Base-by-base conservation (phyloP, 805 yeast species). In the Wickerhamomyces tratensis region DNA sequence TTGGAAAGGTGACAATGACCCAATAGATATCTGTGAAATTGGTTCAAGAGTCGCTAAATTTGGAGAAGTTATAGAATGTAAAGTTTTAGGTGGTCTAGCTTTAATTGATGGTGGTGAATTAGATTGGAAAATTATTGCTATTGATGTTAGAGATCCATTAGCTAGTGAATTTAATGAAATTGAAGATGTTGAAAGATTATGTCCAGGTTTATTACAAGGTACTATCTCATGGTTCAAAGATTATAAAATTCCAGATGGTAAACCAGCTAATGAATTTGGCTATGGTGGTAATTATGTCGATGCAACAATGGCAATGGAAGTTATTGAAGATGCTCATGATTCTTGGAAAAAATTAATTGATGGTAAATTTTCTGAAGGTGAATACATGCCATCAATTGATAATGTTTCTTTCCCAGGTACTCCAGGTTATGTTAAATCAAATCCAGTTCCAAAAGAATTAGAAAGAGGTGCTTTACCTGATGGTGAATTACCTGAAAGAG, bases 51-150 rank as follows among this genome's bases (percentile, higher is more conserved):
- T 82, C 4, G 69, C 77, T 35, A 52, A 67, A 42, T 70, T 77
- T 13, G 95, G 95, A 26, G 78, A 77, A 45, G 67, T 83, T 40
- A 75, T 71, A 56, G 76, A 68, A 52, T 86, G 76, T 38, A 82
- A 84, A 62, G 72, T 84, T 7, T 67, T 85, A 45, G 93, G 93
- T 42, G 80, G 84, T 37, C 65, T 85, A 65, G 93, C 88, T 6
- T 66, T 85, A 53, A 77, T 85, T 46, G 94, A 85, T 55, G 97
- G 89, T 64, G 97, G 96, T 52, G 98, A 93, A 68, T 74, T 95
- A 45, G 98, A 91, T 68, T 91, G 98, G 98, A 86, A 86, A 64
- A 70, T 86, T 31, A 75, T 86, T 45, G 86, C 74, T 15, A 82
- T 86, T 43, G 81, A 82, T 54, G 65, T 69, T 30, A 65, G 71